Evolutionary conservation across 805 yeast genomes (phyloP).

Genomic region (Ogataea saltuana): DNA sequence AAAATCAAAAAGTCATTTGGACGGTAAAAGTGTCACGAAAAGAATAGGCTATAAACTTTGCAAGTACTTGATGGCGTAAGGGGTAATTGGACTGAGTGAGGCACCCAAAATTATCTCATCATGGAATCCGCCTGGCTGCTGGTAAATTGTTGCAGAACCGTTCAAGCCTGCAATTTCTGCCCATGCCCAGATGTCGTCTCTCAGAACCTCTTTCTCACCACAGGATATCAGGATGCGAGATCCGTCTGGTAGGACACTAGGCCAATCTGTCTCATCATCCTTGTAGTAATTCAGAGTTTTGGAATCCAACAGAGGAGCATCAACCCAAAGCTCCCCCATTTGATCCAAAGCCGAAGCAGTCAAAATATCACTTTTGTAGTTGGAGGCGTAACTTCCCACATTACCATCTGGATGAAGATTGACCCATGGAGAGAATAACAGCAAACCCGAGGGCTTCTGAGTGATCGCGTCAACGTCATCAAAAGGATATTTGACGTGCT

Average conservation of each 20-base stretch:
- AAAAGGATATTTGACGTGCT: conserved; percentile 1
- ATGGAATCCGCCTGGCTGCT: conserved; percentile 8
- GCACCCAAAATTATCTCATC: conserved; percentile 7
- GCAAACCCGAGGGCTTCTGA: conserved; percentile 3
- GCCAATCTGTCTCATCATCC: conserved; percentile 10
- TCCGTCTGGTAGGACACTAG: conserved; percentile 3
- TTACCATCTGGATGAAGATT: conserved; percentile 6
- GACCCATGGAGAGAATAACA: conserved; percentile 13
- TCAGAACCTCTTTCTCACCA: conserved; percentile 11
- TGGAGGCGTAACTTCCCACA: conserved; percentile 5
- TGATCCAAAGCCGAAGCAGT: conserved; percentile 6
- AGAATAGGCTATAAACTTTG: too few species aligned
- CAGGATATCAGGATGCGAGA: conserved; percentile 4
- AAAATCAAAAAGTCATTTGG: too few species aligned
- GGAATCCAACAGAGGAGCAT: conserved; percentile 4
- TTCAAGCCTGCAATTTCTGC: conserved; percentile 4
- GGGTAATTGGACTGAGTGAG: conserved; percentile 6
- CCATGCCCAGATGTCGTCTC: conserved; percentile 9
- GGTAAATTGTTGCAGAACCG: conserved; percentile 2
- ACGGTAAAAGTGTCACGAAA: too few species aligned
- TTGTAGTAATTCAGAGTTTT: conserved; percentile 9
- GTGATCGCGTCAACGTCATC: not conserved
- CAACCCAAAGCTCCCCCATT: conserved; percentile 10
- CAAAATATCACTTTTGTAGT: conserved; percentile 8
- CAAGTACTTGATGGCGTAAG: not conserved